phyloP scores from a whole-genome alignment of 768 basidiomycete genomes.

The Hortiboletus flavorubellus region DNA sequence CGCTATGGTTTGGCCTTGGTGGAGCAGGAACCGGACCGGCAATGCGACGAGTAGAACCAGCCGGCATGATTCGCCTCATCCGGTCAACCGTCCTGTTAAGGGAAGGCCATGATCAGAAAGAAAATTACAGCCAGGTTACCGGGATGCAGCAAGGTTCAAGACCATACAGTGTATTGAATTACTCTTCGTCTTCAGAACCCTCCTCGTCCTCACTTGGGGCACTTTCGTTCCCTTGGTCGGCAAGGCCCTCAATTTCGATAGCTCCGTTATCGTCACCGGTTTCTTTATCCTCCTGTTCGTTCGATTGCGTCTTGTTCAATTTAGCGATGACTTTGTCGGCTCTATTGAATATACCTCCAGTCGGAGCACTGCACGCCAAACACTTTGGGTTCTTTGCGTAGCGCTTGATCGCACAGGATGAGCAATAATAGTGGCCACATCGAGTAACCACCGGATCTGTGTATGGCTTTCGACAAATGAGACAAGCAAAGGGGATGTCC shows the following conservation, averaged over 20 bases:
- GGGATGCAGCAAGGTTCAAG: conserved; percentile 32
- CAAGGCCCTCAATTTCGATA: conserved; percentile 62
- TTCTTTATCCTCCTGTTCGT: conserved; percentile 46
- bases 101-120: conserved; percentile 16
- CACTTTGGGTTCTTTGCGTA: conserved; percentile 95
- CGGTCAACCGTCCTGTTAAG: conserved; percentile 20
- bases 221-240: conserved; percentile 25
- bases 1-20: conserved; percentile 1
- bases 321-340: conserved; percentile 92
- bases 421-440: conserved; percentile 96
- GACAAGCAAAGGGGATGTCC: conserved; percentile 97
- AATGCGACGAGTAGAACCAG: conserved; percentile 1
- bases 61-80: conserved; percentile 14
- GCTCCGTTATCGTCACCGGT: conserved; percentile 37
- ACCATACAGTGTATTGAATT: conserved; percentile 25
- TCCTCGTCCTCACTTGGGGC: conserved; percentile 27
- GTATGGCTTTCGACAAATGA: conserved; percentile 93
- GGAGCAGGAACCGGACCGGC: conserved; percentile 8
- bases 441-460: conserved; percentile 94
- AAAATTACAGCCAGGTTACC: conserved; percentile 25
- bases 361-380: conserved; percentile 88
- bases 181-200: conserved; percentile 31
- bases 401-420: conserved; percentile 91
- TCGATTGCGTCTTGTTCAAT: conserved; percentile 68
- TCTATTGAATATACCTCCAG: conserved; percentile 94